A percentile compares a stretch with the other conserved stretches of the same genome.
These are phyloP conservation scores for Gnetum montanum DNA, from an alignment of 75 land plant genomes.

Conservation along the genomic window DNA sequence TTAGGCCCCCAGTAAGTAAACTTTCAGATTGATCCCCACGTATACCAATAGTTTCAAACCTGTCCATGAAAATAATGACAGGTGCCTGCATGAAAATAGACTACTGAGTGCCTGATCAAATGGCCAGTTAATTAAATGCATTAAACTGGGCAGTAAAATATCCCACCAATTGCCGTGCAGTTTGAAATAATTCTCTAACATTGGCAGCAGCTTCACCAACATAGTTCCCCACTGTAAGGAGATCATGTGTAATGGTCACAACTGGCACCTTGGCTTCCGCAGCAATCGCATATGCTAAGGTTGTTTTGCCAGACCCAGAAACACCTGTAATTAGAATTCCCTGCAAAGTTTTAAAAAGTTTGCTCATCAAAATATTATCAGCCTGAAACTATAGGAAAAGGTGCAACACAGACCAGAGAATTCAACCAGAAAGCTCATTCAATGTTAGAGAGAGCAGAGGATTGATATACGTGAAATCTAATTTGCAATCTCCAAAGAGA, in stretches of 20 bases:
- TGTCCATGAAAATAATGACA: slow-evolving; percentile 84
- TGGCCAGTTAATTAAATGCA: background rate
- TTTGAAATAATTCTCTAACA: slow-evolving; percentile 90
- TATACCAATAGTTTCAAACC: slow-evolving; percentile 91
- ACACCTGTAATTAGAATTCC: slow-evolving; percentile 93
- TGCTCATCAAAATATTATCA: no score
- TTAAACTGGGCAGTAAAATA: background rate
- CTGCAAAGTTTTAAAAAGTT: no score
- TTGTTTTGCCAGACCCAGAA: slow-evolving; percentile 81
- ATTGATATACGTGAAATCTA: no score
- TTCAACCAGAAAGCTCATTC: no score
- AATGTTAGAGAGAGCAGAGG: no score
- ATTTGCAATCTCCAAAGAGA: no score
- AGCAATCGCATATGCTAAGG: slow-evolving; percentile 92
- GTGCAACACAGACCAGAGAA: no score
- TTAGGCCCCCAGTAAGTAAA: slow-evolving; percentile 54
- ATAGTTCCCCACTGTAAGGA: slow-evolving; percentile 75
- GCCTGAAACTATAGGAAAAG: no score
- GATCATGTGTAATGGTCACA: slow-evolving; percentile 57
- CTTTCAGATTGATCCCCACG: slow-evolving; percentile 56
- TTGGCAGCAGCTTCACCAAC: slow-evolving; percentile 96
- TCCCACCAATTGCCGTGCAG: slow-evolving; percentile 82
- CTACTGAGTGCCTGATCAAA: background rate
- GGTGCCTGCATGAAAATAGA: slow-evolving; percentile 54
- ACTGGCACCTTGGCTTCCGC: slow-evolving; percentile 95